Evolutionary conservation across 441 rosid genomes (phyloP).

Genomic region (Adansonia rubrostipa): DNA sequence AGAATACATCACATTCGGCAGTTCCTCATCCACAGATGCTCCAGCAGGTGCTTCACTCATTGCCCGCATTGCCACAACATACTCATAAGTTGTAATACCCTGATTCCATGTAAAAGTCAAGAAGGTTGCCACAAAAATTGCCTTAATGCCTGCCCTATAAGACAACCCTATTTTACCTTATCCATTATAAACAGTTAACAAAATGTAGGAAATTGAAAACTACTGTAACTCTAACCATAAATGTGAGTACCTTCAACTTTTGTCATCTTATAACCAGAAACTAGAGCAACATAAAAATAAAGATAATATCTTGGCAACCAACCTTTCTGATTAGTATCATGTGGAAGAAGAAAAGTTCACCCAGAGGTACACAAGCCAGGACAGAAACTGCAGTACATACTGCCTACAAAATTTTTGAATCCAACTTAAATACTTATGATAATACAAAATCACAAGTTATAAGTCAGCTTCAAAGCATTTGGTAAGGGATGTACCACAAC

Average conservation of each 20-base stretch:
- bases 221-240: constrained; percentile 2
- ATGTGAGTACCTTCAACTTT: neutral
- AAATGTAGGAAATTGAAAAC: constrained; percentile 1
- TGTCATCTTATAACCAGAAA: neutral
- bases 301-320: constrained; percentile 26
- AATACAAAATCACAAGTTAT: constrained; percentile 2
- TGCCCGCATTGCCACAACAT: constrained; percentile 80
- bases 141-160: neutral
- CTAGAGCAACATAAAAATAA: constrained; percentile 10
- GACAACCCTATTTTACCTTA: constrained; percentile 6
- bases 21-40: constrained; percentile 62
- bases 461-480: constrained; percentile 10
- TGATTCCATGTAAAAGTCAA: constrained; percentile 24
- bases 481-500: constrained; percentile 59
- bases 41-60: constrained; percentile 82
- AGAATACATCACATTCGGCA: constrained; percentile 59
- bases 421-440: constrained; percentile 27
- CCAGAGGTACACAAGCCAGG: constrained; percentile 64
- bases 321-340: constrained; percentile 68
- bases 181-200: neutral
- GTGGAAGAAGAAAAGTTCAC: constrained; percentile 78
- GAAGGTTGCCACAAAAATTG: neutral
- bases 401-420: constrained; percentile 44
- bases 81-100: constrained; percentile 84
- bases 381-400: constrained; percentile 65